Percentiles rank a stretch among this genome's conserved stretches.
Conservation (phyloP, 768 basidiomycete species). For the Mrakia hoshinonis region DNA sequence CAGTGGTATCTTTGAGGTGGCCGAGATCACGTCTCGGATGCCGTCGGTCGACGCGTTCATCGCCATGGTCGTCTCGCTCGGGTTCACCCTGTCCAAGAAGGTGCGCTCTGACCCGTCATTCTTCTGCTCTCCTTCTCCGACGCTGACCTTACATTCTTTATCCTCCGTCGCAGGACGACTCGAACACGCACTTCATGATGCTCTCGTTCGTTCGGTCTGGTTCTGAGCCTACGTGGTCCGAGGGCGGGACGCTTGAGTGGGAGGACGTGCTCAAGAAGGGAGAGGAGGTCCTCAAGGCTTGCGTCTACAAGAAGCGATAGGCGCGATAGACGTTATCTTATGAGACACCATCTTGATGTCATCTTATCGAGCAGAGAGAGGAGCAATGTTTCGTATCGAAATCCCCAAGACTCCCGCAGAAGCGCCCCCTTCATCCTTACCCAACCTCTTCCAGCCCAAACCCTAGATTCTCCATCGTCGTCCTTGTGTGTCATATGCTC, state of each 20-base stretch:
- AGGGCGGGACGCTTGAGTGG: slow-evolving; percentile 51
- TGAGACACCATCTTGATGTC: not conserved
- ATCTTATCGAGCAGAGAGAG: too few species aligned
- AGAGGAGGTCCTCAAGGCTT: slow-evolving; percentile 60
- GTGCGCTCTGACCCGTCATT: slow-evolving; percentile 42
- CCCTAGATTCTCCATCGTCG: too few species aligned
- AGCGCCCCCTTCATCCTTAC: too few species aligned
- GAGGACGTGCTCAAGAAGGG: slow-evolving; percentile 49
- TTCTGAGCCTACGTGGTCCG: slow-evolving; percentile 41
- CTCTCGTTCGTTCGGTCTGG: slow-evolving; percentile 58
- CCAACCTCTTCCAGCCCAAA: too few species aligned
- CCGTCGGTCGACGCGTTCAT: slow-evolving; percentile 58
- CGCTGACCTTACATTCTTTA: not conserved
- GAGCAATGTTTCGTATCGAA: too few species aligned
- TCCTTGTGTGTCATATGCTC: too few species aligned
- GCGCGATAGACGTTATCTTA: too few species aligned
- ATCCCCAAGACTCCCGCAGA: too few species aligned
- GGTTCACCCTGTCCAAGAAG: slow-evolving; percentile 64
- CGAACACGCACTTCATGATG: slow-evolving; percentile 74
- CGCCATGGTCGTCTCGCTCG: slow-evolving; percentile 55
- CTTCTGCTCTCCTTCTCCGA: not conserved
- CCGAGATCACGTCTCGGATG: slow-evolving; percentile 83
- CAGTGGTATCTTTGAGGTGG: slow-evolving; percentile 58
- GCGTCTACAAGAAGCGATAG: slow-evolving; percentile 82
- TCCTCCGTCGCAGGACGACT: slow-evolving; percentile 52